These are phyloP conservation scores for Penicillium waksmanii DNA, from an alignment of 495 filamentous ascomycete species.

Conservation along the genomic window DNA sequence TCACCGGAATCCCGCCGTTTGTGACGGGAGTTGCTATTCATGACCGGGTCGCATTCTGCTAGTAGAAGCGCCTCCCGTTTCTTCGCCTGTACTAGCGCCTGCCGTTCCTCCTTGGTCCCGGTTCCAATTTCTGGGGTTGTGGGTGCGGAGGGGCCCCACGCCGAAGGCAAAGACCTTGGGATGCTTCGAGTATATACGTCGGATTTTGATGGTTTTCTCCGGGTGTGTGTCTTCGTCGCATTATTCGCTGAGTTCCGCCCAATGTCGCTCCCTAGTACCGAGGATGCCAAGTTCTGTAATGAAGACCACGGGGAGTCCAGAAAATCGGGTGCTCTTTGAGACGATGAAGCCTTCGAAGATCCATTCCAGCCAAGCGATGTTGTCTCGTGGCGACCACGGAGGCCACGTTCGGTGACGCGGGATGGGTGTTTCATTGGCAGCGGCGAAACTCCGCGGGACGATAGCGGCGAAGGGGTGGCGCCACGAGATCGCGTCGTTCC, in stretches of 20 bases:
- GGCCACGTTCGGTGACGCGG: constrained; percentile 34
- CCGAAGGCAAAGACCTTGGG: constrained; percentile 38
- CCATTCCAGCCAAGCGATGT: constrained; percentile 36
- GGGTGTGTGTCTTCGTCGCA: constrained; percentile 33
- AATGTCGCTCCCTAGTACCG: constrained; percentile 52
- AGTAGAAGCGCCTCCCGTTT: constrained; percentile 64
- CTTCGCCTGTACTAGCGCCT: constrained; percentile 61
- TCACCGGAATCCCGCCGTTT: constrained; percentile 66
- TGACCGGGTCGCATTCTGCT: constrained; percentile 52
- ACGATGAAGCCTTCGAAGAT: constrained; percentile 33
- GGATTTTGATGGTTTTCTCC: constrained; percentile 50
- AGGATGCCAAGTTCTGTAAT: constrained; percentile 56
- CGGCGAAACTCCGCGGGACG: constrained; percentile 51
- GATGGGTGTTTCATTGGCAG: constrained; percentile 52
- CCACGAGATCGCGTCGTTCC: constrained; percentile 43
- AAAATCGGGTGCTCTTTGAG: constrained; percentile 45
- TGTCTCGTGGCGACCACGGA: constrained; percentile 27
- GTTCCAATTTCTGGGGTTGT: constrained; percentile 49
- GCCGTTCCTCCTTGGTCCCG: constrained; percentile 60
- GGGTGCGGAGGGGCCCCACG: constrained; percentile 60
- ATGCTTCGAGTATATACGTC: constrained; percentile 45
- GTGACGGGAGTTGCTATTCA: constrained; percentile 51
- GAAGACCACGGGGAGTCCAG: constrained; percentile 59
- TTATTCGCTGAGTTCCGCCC: constrained; percentile 37
- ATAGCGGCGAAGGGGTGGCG: constrained; percentile 46